These are phyloP conservation scores for Aspergillus felis DNA, from an alignment of 2,329 filamentous ascomycete species.

Conservation along the genomic window DNA sequence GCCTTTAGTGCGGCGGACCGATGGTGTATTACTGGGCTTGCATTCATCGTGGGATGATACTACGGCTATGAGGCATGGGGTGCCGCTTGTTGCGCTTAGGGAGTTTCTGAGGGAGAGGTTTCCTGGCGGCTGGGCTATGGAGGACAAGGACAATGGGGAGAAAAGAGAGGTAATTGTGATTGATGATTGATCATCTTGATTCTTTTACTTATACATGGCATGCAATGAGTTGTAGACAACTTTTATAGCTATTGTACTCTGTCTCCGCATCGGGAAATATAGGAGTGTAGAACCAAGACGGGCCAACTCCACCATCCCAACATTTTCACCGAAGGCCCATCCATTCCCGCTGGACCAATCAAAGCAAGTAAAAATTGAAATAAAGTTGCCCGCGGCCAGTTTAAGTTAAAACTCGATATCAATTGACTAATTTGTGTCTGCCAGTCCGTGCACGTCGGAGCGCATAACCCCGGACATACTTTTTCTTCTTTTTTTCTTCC, in stretches of 20 bases:
- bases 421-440: not conserved
- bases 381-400: not conserved
- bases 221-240: not conserved
- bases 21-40: conserved; percentile 45
- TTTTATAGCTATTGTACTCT: too few species aligned
- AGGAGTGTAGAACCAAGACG: not conserved
- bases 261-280: not conserved
- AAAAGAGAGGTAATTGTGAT: not conserved
- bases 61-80: conserved; percentile 50
- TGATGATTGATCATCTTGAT: not conserved
- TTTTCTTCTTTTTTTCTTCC: not conserved
- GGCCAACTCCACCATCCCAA: not conserved
- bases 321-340: not conserved
- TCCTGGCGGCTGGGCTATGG: not conserved
- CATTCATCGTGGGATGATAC: conserved; percentile 55
- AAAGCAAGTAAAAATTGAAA: not conserved
- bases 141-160: too few species aligned
- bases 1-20: conserved; percentile 41
- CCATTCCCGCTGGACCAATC: not conserved
- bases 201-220: not conserved
- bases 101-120: conserved; percentile 32
- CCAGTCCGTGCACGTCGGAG: not conserved
- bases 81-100: conserved; percentile 44
- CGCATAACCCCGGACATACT: not conserved
- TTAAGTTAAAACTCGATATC: not conserved